Evolutionary conservation across 306 rosid species (phyloP).

Genomic region (Betula pendula): DNA sequence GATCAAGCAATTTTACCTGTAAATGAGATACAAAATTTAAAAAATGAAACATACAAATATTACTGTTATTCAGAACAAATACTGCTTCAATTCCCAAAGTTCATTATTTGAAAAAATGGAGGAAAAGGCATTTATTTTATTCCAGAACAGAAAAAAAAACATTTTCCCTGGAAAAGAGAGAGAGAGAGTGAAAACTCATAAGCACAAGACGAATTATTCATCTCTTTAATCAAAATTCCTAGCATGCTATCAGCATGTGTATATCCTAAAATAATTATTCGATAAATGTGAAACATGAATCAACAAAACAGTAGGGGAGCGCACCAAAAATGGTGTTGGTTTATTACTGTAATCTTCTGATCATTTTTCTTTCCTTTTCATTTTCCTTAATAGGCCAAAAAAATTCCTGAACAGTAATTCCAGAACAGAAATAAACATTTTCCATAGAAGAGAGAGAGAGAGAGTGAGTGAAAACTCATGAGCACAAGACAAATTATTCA

Average conservation of each 20-base stretch:
- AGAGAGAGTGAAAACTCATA: background rate
- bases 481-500: background rate
- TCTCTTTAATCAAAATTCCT: background rate
- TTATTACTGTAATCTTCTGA: background rate
- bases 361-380: background rate
- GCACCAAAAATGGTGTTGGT: background rate
- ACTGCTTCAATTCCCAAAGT: background rate
- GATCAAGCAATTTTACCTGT: slow-evolving; percentile 91
- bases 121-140: background rate
- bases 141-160: background rate
- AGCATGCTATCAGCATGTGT: background rate
- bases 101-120: background rate
- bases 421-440: background rate
- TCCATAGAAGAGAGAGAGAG: background rate
- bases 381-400: background rate
- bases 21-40: slow-evolving; percentile 11
- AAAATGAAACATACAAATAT: slow-evolving; percentile 16
- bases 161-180: background rate
- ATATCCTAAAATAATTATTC: background rate
- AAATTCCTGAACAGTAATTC: no score
- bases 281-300: background rate
- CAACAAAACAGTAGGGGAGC: background rate
- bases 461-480: background rate
- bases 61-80: background rate
- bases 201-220: background rate